A percentile compares a stretch with the other conserved stretches of the same genome.
These are phyloP conservation scores for Kurtzmaniella quercitrusa DNA, from an alignment of 1,139 yeast genomes.

Conservation along the genomic window DNA sequence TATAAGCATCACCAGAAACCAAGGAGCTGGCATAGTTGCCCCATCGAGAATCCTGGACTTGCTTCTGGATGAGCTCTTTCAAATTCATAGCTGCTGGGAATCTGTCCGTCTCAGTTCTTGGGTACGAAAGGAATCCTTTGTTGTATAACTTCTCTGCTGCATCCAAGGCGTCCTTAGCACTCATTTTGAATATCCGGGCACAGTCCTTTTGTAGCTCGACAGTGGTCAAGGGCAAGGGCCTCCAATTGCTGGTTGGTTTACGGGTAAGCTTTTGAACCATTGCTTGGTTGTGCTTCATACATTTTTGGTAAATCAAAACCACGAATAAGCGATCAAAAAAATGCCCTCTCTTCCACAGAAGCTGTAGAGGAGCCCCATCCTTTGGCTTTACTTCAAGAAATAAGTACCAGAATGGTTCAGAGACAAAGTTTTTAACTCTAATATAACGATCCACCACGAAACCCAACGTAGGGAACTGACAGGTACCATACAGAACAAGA, in stretches of 20 bases:
- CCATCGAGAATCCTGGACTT: slow-evolving; percentile 47
- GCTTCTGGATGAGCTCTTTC: slow-evolving; percentile 53
- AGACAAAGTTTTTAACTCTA: slow-evolving; percentile 63
- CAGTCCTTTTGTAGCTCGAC: slow-evolving; percentile 93
- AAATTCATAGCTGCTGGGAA: slow-evolving; percentile 79
- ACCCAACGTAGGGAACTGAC: slow-evolving; percentile 96
- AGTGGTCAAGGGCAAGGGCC: slow-evolving; percentile 90
- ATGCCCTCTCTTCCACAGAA: slow-evolving; percentile 67
- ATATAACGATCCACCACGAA: slow-evolving; percentile 93
- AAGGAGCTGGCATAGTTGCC: slow-evolving; percentile 41
- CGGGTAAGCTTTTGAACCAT: slow-evolving; percentile 48
- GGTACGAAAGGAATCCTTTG: slow-evolving; percentile 84
- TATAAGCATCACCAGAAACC: slow-evolving; percentile 33
- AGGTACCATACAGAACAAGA: slow-evolving; percentile 79
- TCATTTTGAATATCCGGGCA: slow-evolving; percentile 64
- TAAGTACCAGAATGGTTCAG: slow-evolving; percentile 81
- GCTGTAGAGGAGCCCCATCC: slow-evolving; percentile 18
- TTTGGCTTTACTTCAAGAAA: slow-evolving; percentile 44
- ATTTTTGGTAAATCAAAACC: slow-evolving; percentile 59
- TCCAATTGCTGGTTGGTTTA: slow-evolving; percentile 68
- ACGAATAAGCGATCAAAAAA: slow-evolving; percentile 72
- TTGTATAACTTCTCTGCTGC: slow-evolving; percentile 86
- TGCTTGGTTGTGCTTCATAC: slow-evolving; percentile 47
- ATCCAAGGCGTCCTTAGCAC: slow-evolving; percentile 78
- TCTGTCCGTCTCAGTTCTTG: slow-evolving; percentile 94